Conservation (phyloP, 352 stramenopile genomes). For the Phytophthora niederhauseri region DNA sequence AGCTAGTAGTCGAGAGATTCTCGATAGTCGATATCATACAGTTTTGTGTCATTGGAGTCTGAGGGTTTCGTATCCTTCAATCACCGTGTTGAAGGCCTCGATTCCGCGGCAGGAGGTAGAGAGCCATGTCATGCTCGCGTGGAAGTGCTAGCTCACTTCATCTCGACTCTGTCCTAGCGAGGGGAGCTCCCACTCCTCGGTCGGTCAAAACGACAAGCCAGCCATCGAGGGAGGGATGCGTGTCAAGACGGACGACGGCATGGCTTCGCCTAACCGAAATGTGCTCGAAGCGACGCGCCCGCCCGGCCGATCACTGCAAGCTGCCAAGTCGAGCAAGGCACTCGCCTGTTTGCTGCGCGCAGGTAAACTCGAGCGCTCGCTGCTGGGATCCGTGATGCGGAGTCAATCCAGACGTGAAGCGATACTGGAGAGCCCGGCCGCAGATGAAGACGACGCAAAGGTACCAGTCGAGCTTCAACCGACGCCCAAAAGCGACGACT, state of each 20-base stretch:
- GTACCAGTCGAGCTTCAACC: constrained; percentile 8
- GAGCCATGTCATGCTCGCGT: too few species aligned
- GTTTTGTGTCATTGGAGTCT: too few species aligned
- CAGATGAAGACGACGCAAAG: constrained; percentile 2
- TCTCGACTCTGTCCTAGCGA: too few species aligned
- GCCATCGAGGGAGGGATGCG: neutral
- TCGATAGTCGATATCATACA: too few species aligned
- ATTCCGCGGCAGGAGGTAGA: too few species aligned
- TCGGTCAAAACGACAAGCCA: too few species aligned
- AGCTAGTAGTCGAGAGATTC: neutral
- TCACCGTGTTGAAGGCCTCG: too few species aligned
- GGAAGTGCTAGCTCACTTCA: too few species aligned
- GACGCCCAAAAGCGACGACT: constrained; percentile 24
- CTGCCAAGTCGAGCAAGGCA: neutral
- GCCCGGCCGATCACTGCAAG: constrained; percentile 18
- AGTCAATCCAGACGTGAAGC: neutral
- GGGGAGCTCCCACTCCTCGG: too few species aligned
- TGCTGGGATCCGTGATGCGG: constrained; percentile 8
- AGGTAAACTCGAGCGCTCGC: too few species aligned
- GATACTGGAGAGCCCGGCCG: neutral
- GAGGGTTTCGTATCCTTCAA: too few species aligned
- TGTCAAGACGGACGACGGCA: constrained; percentile 5
- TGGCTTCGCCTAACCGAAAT: constrained; percentile 22
- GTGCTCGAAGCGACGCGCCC: constrained; percentile 25
- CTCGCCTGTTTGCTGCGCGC: constrained; percentile 11